Base-by-base conservation (phyloP, 2,329 filamentous ascomycete genomes). In the Cladosporium phlei region DNA sequence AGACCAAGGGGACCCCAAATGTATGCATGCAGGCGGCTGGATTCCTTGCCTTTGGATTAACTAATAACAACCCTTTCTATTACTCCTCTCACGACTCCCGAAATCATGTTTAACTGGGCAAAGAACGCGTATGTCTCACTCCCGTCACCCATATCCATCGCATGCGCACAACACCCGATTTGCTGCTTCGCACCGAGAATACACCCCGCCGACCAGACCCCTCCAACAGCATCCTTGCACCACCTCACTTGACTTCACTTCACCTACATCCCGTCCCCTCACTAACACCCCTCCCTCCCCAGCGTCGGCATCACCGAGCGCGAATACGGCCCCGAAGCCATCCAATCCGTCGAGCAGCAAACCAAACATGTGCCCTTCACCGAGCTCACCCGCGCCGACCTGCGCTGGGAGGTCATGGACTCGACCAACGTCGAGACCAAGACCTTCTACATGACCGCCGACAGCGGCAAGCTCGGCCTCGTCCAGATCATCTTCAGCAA, bases 401-500 rank as follows among this genome's bases (percentile, higher is more conserved):
- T 95, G 62, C 86, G 83, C 73, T 98, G 93, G 93, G 72, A 75
- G 59, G 80, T 77, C 20, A 78, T 89, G 74, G 84, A 88, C 56
- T 85, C 82, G 61, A 97, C 93, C 54, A 86, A 79, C 62, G 93
- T 97, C 58, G 93, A 98, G 76, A 96, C 88, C 22, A 86, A 96
- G 73, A 89, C 79, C 53, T 98, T 96, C 73, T 98, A 98, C 73
- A 71, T 96, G 62, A 83, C 83, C 69, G 76, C 85, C 47, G 86
- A 95, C 52, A 80, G 74, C 50, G 93, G 93, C 40, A 77, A 83
- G 53, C 68, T 90, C 54, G 87, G 78, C 44, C 79, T 95, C 68
- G 81, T 80, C 51, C 93, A 98, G 76, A 78, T 97, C 69, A 95
- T 98, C 67, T 95, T 97, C 76, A 97, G 87, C 75, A 96, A 95